Conservation (phyloP, 371 early-diverging fungal genomes). For the Mortierella sp. region DNA sequence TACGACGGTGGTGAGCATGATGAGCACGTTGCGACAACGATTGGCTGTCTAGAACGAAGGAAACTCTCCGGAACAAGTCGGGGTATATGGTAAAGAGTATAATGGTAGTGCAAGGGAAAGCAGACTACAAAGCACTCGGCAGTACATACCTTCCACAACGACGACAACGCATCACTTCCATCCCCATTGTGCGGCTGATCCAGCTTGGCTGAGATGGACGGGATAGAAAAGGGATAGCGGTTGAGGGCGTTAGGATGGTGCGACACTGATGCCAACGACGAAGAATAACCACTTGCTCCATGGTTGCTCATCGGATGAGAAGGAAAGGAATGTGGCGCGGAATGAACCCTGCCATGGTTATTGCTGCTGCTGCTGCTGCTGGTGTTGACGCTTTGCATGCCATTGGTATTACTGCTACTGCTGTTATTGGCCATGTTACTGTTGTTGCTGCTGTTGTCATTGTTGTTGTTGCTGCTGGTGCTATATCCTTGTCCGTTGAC, state of each 20-base stretch:
- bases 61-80: conserved; percentile 8
- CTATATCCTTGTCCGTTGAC: neutral
- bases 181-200: conserved; percentile 46
- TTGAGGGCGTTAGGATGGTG: conserved; percentile 56
- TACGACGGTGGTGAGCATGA: neutral
- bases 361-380: neutral
- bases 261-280: conserved; percentile 28
- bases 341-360: conserved; percentile 36
- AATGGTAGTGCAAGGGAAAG: no score
- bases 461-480: neutral
- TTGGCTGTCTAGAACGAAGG: neutral
- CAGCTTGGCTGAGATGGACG: conserved; percentile 56
- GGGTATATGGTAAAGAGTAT: neutral
- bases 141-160: conserved; percentile 51
- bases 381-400: neutral
- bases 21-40: neutral
- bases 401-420: neutral
- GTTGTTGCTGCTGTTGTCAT: neutral
- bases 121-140: no score
- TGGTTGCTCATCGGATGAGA: conserved; percentile 1
- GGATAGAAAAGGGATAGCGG: conserved; percentile 57
- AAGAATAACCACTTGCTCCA: neutral
- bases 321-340: conserved; percentile 34
- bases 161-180: conserved; percentile 46
- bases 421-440: neutral